Percentiles rank a stretch among this genome's conserved stretches.
Evolutionary conservation across 169 alveolate genomes (phyloP).

Genomic region (Hepatocystis sp.): DNA sequence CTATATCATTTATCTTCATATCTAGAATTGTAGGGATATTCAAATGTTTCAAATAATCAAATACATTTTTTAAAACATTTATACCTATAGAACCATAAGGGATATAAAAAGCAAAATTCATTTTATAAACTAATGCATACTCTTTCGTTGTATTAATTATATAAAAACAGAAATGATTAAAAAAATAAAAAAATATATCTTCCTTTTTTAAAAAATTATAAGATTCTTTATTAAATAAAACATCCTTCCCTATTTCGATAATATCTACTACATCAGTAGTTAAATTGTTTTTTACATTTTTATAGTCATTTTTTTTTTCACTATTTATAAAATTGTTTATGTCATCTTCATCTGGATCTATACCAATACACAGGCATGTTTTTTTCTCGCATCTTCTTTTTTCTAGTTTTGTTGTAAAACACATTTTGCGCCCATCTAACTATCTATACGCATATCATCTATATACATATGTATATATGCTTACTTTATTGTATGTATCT

Average conservation of each 20-base stretch:
- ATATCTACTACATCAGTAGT: constrained; percentile 34
- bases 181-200: constrained; percentile 62
- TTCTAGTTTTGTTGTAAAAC: constrained; percentile 39
- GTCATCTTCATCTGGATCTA: constrained; percentile 84
- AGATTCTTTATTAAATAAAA: constrained; percentile 6
- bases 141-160: constrained; percentile 78
- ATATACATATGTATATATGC: too few relatives aligned
- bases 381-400: constrained; percentile 47
- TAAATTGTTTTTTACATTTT: constrained; percentile 30
- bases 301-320: constrained; percentile 72
- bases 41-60: constrained; percentile 71
- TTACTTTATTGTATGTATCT: too few relatives aligned
- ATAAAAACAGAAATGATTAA: constrained; percentile 80
- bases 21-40: constrained; percentile 82
- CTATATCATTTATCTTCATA: constrained; percentile 85
- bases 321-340: constrained; percentile 78
- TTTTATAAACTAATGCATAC: constrained; percentile 80
- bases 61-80: constrained; percentile 83
- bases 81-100: constrained; percentile 84
- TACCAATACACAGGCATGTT: constrained; percentile 82
- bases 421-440: too few relatives aligned
- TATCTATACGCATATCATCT: too few relatives aligned
- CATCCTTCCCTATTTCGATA: constrained; percentile 38
- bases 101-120: constrained; percentile 85
- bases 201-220: constrained; percentile 6